Evolutionary conservation across 345 rosid genomes (phyloP).

Genomic region (Diplotaxis tenuifolia): DNA sequence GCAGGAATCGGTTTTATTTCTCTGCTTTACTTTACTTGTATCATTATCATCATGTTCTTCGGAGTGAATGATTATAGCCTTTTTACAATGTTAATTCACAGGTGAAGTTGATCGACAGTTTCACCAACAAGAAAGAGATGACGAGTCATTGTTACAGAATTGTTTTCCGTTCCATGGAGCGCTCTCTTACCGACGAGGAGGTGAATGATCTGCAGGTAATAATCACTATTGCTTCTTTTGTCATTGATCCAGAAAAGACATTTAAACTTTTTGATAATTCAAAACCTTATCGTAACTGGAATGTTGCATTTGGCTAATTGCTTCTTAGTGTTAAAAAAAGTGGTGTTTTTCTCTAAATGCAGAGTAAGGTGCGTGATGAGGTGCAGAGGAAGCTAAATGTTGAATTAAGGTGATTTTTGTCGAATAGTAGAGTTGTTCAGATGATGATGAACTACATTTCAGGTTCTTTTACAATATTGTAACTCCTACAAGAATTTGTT

Average conservation of each 20-base stretch:
- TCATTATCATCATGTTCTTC: neutral
- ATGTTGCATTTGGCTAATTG: neutral
- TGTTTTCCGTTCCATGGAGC: conserved; percentile 92
- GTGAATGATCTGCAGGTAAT: conserved; percentile 82
- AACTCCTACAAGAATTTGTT: neutral
- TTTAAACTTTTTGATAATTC: neutral
- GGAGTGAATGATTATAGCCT: conserved; percentile 1
- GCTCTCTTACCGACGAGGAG: conserved; percentile 88
- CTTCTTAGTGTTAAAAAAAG: neutral
- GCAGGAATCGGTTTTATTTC: neutral
- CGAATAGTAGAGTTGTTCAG: conserved; percentile 1
- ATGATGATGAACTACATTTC: conserved; percentile 3
- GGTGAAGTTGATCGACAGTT: conserved; percentile 75
- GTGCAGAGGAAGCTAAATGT: conserved; percentile 79
- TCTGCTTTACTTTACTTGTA: conserved; percentile 15
- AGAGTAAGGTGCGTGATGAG: conserved; percentile 80
- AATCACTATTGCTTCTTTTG: neutral
- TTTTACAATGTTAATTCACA: conserved; percentile 30
- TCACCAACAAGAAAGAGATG: conserved; percentile 90
- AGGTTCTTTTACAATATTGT: neutral
- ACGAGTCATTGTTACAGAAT: conserved; percentile 92
- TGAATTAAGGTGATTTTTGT: conserved; percentile 53
- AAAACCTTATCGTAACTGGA: neutral
- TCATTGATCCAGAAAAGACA: neutral
- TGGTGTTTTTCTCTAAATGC: conserved; percentile 35